phyloP scores from a whole-genome alignment of 2,329 filamentous ascomycete genomes.

The Coniochaeta pulveracea region DNA sequence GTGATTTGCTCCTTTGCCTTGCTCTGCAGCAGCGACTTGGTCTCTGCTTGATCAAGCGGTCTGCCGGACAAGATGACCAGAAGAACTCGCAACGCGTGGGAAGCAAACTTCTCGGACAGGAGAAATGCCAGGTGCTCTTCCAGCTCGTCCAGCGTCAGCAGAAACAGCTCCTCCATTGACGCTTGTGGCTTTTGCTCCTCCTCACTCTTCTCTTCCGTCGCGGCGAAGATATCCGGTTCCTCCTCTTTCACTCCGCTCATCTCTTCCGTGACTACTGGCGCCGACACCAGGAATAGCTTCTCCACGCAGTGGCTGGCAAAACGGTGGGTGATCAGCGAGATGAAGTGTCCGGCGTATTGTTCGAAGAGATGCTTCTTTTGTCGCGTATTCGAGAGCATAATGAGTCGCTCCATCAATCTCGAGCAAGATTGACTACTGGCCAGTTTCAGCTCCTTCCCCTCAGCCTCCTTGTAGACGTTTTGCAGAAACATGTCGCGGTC shows the following conservation, averaged over 20 bases:
- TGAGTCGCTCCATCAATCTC: conserved; percentile 80
- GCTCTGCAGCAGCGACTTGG: conserved; percentile 71
- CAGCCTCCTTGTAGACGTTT: conserved; percentile 76
- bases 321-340: conserved; percentile 83
- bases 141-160: conserved; percentile 77
- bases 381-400: conserved; percentile 62
- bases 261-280: conserved; percentile 68
- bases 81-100: conserved; percentile 78
- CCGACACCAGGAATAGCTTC: conserved; percentile 76
- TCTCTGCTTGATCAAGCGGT: conserved; percentile 58
- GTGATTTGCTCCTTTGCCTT: conserved; percentile 81
- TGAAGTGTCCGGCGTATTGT: conserved; percentile 77
- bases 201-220: conserved; percentile 17
- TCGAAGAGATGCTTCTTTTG: conserved; percentile 84
- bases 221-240: conserved; percentile 29
- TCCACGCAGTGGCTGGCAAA: conserved; percentile 98
- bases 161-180: conserved; percentile 76
- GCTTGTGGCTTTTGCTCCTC: conserved; percentile 36
- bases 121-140: conserved; percentile 73
- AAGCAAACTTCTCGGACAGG: conserved; percentile 80
- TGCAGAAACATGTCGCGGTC: conserved; percentile 62
- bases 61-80: conserved; percentile 77
- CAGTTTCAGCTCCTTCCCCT: conserved; percentile 90
- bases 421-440: conserved; percentile 95
- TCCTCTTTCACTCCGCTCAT: conserved; percentile 33